Percentiles rank a stretch among this genome's conserved stretches.
phyloP scores from a whole-genome alignment of 208 protist genomes.

The Balamuthia mandrillaris region DNA sequence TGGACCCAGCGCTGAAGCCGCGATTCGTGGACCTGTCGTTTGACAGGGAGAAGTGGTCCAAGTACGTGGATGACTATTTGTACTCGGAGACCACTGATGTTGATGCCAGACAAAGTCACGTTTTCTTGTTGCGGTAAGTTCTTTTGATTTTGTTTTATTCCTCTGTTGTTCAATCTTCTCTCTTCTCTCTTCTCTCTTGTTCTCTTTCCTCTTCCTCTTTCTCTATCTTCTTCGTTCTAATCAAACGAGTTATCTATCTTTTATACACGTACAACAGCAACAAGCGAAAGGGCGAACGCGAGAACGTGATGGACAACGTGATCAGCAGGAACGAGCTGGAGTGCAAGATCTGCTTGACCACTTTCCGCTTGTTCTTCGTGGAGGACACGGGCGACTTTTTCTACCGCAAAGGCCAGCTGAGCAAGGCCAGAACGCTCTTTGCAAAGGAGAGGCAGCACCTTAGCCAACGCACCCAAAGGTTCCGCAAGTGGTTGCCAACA shows the following conservation, averaged over 20 bases:
- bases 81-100: neutral
- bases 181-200: too few species aligned
- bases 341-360: slow-evolving; percentile 57
- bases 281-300: too few species aligned
- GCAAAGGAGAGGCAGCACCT: too few species aligned
- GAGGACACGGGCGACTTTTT: slow-evolving; percentile 61
- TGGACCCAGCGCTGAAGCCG: slow-evolving; percentile 39
- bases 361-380: slow-evolving; percentile 58
- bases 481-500: too few species aligned
- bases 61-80: slow-evolving; percentile 31
- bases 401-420: slow-evolving; percentile 41
- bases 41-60: slow-evolving; percentile 41
- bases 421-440: too few species aligned
- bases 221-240: too few species aligned
- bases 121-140: slow-evolving; percentile 29
- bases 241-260: too few species aligned
- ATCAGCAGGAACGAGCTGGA: slow-evolving; percentile 45
- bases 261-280: too few species aligned
- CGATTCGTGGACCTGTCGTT: slow-evolving; percentile 18
- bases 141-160: too few species aligned
- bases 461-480: too few species aligned
- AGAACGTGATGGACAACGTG: slow-evolving; percentile 18
- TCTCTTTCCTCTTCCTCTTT: too few species aligned
- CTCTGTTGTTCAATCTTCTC: too few species aligned
- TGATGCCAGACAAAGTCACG: slow-evolving; percentile 26